Percentiles rank a stretch among this genome's conserved stretches.
phyloP scores from a whole-genome alignment of 2,329 filamentous ascomycete genomes.

The Aureobasidium subglaciale region DNA sequence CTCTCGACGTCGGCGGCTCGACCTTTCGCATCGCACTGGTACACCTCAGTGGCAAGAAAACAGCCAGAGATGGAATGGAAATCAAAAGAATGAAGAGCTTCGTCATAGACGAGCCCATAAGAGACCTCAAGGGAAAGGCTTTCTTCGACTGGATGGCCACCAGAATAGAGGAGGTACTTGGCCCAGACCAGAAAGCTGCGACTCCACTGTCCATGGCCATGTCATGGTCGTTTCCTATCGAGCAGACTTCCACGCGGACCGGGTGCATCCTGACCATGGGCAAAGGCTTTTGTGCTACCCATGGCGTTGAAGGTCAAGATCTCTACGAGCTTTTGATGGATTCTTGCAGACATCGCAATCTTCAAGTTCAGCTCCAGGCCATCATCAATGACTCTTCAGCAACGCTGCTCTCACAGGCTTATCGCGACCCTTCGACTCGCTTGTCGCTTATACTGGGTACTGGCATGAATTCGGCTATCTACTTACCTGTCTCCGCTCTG shows the following conservation, averaged over 20 bases:
- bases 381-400: slow-evolving; percentile 60
- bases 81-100: slow-evolving; percentile 50
- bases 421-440: slow-evolving; percentile 52
- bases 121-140: slow-evolving; percentile 45
- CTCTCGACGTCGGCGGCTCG: slow-evolving; percentile 59
- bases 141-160: slow-evolving; percentile 64
- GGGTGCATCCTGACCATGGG: slow-evolving; percentile 56
- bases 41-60: slow-evolving; percentile 42
- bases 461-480: slow-evolving; percentile 58
- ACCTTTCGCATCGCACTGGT: slow-evolving; percentile 58
- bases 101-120: slow-evolving; percentile 50
- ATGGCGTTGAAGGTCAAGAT: slow-evolving; percentile 53
- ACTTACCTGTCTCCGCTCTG: slow-evolving; percentile 50
- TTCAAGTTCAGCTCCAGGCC: slow-evolving; percentile 54
- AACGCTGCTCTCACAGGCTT: slow-evolving; percentile 55
- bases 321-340: slow-evolving; percentile 52
- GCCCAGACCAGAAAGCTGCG: slow-evolving; percentile 31
- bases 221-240: slow-evolving; percentile 61
- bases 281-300: slow-evolving; percentile 56
- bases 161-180: slow-evolving; percentile 49
- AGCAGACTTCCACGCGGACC: slow-evolving; percentile 54
- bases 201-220: slow-evolving; percentile 49
- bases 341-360: slow-evolving; percentile 46
- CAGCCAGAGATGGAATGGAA: slow-evolving; percentile 35
- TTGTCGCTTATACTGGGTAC: slow-evolving; percentile 60